Evolutionary conservation across 176 grass and related monocot species (phyloP), one percentile per base, ranked within the genome.

Genomic region (Canna indica): DNA sequence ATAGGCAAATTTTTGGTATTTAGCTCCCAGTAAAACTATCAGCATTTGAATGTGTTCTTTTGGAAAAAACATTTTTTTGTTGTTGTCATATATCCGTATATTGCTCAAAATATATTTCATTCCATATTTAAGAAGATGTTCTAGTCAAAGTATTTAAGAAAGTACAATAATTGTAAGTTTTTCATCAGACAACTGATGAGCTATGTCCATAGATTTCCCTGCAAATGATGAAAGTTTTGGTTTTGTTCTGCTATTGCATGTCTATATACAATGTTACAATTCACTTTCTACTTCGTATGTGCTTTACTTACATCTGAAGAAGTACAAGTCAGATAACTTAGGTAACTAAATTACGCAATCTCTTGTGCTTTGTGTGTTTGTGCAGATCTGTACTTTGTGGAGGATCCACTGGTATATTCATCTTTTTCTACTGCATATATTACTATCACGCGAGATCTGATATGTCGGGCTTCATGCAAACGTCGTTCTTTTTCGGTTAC

Each of bases 381-480:
- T 72, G 75, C 83, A 96, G 91, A 74, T 87, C 91, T 69, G 72
- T 96, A 47, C 83, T 96, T 54, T 96, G 85, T 52, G 88, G 91
- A 74, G 91, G 91, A 46, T 96, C 91, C 46, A 96, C 91, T 28
- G 91, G 91, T 2, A 84, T 88, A 73, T 96, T 96, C 73, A 71
- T 96, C 62, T 88, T 91, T 24, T 85, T 90, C 79, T 96, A 96
- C 83, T 91, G 91, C 83, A 86, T 87, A 81, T 96, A 96, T 83
- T 96, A 96, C 81, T 96, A 96, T 59, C 83, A 82, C 12, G 91
- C 88, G 24, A 83, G 91, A 25, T 96, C 91, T 20, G 88, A 91
- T 68, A 96, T 96, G 91, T 96, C 91, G 32, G 91, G 88, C 38
- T 96, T 96, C 87, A 91, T 95, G 91, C 91, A 95, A 71, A 95